Conservation (phyloP, 306 rosid genomes). For the Sesbania bispinosa region DNA sequence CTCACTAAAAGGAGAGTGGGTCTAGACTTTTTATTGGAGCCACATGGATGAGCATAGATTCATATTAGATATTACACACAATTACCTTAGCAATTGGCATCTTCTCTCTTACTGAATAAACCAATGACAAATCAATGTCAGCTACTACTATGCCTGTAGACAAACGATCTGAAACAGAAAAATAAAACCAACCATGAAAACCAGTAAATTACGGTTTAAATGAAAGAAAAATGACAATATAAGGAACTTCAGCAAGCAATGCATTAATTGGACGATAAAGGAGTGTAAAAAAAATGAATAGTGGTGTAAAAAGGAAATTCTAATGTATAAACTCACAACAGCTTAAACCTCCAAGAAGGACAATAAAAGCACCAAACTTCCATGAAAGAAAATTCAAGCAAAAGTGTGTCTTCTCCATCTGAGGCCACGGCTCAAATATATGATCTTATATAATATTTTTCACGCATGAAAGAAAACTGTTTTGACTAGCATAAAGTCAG, state of each 20-base stretch:
- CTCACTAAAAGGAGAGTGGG: not conserved
- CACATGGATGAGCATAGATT: not conserved
- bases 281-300: not conserved
- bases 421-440: not conserved
- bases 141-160: conserved; percentile 82
- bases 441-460: not conserved
- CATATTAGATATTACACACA: not conserved
- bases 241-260: not conserved
- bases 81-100: conserved; percentile 84
- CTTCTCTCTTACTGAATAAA: conserved; percentile 74
- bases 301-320: not conserved
- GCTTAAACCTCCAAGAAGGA: conserved; percentile 12
- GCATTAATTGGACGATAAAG: not conserved
- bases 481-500: not conserved
- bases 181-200: conserved; percentile 12
- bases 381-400: not conserved
- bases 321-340: not conserved
- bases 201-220: not conserved
- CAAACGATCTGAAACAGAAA: conserved; percentile 59
- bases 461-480: not conserved
- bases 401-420: not conserved
- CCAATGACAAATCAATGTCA: conserved; percentile 71
- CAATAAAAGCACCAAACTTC: not conserved
- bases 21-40: not conserved
- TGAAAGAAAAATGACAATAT: not conserved